phyloP scores from a whole-genome alignment of 495 filamentous ascomycete genomes.

The Tuber melanosporum region DNA sequence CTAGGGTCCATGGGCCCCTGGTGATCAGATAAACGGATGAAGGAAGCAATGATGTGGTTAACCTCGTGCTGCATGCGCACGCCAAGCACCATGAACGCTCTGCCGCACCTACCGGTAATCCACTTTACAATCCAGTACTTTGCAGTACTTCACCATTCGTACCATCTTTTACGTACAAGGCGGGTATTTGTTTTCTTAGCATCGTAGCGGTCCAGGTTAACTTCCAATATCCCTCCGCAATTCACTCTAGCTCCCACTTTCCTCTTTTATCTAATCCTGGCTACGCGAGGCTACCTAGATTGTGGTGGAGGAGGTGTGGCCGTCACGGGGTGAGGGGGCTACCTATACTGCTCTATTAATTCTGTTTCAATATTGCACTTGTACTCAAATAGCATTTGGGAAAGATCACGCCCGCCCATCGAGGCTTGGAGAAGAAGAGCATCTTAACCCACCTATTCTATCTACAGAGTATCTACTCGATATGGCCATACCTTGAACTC shows the following conservation, averaged over 20 bases:
- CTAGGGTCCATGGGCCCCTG: background rate
- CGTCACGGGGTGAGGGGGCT: background rate
- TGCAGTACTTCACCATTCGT: background rate
- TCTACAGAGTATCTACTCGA: background rate
- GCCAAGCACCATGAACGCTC: background rate
- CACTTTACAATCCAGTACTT: background rate
- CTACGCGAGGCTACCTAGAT: background rate
- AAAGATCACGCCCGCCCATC: background rate
- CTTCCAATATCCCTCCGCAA: background rate
- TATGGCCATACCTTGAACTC: background rate
- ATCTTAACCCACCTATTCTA: background rate
- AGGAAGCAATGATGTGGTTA: background rate
- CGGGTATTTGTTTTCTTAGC: background rate
- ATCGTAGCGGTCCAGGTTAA: background rate
- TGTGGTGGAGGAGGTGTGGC: background rate
- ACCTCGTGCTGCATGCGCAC: background rate
- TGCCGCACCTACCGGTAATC: too few species aligned
- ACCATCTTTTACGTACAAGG: background rate
- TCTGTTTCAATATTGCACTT: background rate
- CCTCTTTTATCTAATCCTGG: background rate
- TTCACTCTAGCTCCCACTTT: background rate
- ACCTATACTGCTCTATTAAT: background rate
- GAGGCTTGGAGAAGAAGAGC: background rate
- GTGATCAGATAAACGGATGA: background rate
- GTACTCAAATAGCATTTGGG: background rate